These are phyloP conservation scores for Pyrenochaeta sp. DNA, from an alignment of 2,329 filamentous ascomycete species.

Conservation along the genomic window DNA sequence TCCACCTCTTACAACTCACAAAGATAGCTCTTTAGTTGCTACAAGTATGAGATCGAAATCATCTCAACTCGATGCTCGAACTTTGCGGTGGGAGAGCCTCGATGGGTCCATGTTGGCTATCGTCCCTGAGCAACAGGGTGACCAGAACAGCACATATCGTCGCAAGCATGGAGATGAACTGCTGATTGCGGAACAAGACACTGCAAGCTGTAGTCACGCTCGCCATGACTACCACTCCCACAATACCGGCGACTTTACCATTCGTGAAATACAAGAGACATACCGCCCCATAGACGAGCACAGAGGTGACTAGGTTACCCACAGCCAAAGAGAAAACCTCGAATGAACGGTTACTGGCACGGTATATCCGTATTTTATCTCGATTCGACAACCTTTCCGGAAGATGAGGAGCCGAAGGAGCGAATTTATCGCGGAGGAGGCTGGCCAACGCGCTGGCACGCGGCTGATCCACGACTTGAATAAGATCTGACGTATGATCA, in stretches of 20 bases:
- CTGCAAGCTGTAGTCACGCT: background rate
- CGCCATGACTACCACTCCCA: constrained; percentile 1
- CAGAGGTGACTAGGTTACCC: constrained; percentile 3
- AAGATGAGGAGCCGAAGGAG: background rate
- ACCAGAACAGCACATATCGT: constrained; percentile 11
- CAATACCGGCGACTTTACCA: background rate
- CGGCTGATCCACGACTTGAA: constrained; percentile 8
- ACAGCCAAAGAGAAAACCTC: background rate
- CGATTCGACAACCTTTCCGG: too few relatives aligned
- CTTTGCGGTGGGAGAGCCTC: background rate
- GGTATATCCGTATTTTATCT: constrained; percentile 1
- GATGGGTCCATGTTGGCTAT: background rate
- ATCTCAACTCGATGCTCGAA: background rate
- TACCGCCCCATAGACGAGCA: constrained; percentile 7
- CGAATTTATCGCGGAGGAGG: constrained; percentile 1
- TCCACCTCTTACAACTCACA: too few relatives aligned
- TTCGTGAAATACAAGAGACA: constrained; percentile 2
- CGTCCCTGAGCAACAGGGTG: background rate
- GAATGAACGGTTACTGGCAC: background rate
- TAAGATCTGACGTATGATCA: constrained; percentile 6
- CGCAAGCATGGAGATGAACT: constrained; percentile 4
- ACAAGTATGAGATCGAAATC: too few relatives aligned
- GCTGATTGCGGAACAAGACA: constrained; percentile 4
- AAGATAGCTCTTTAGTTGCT: too few relatives aligned
- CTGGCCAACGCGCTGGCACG: background rate